Percentiles rank a stretch among this genome's conserved stretches.
These are phyloP conservation scores for Termitomyces sp. DNA, from an alignment of 768 basidiomycete genomes.

Conservation along the genomic window DNA sequence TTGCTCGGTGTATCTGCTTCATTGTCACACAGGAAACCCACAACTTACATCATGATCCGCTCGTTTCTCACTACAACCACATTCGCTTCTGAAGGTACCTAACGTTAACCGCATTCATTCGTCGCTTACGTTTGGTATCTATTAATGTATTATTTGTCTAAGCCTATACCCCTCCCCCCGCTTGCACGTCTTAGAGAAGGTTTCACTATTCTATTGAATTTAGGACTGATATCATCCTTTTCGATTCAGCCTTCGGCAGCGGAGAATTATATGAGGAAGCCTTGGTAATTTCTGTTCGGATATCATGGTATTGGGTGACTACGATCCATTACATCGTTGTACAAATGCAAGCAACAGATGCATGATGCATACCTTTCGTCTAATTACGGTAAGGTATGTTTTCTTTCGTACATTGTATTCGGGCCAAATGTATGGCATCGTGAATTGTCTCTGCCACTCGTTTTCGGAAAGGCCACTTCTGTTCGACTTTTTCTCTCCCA, in stretches of 20 bases:
- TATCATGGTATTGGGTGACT: no score
- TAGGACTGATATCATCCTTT: no score
- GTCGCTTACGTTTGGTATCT: neutral
- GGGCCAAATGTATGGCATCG: no score
- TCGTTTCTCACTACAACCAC: neutral
- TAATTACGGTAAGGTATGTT: neutral
- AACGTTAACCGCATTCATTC: neutral
- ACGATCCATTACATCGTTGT: no score
- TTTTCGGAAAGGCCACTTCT: neutral
- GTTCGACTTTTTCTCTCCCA: neutral
- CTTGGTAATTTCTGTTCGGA: no score
- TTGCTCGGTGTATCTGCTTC: neutral
- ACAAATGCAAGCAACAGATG: no score
- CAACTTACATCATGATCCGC: neutral
- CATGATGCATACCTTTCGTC: no score
- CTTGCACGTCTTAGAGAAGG: neutral
- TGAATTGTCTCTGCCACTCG: no score
- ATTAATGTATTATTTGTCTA: neutral
- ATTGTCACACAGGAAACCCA: neutral
- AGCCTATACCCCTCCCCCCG: constrained; percentile 8
- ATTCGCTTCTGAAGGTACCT: neutral
- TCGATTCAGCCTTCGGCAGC: no score
- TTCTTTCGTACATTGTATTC: neutral
- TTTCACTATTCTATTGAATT: no score
- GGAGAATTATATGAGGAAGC: no score